Conservation (phyloP, 805 yeast genomes). For the Ogataea pilisensis region DNA sequence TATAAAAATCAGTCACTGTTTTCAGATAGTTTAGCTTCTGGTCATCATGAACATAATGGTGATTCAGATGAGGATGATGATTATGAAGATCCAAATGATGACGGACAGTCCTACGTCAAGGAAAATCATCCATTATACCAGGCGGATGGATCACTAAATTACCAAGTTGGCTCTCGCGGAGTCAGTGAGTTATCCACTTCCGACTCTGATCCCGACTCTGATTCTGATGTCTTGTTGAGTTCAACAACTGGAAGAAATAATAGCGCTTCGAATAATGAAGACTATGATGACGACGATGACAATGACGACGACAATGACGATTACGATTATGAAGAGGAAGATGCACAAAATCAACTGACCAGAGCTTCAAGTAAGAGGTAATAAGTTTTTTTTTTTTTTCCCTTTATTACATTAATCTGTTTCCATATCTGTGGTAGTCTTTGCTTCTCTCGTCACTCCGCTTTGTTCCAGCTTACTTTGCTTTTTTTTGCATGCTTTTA, state of each 20-base stretch:
- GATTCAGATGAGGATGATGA: slow-evolving; percentile 44
- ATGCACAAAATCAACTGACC: slow-evolving; percentile 10
- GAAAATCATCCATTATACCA: slow-evolving; percentile 58
- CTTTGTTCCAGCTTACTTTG: no score
- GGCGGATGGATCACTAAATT: slow-evolving; percentile 34
- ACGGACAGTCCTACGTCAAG: slow-evolving; percentile 69
- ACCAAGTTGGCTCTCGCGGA: slow-evolving; percentile 14
- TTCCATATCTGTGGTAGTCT: no score
- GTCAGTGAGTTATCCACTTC: slow-evolving; percentile 17
- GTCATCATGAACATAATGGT: slow-evolving; percentile 9
- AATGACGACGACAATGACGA: slow-evolving; percentile 17
- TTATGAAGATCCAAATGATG: slow-evolving; percentile 77
- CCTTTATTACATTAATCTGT: no score
- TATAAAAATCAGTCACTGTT: background rate
- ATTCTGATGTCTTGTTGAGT: slow-evolving; percentile 20
- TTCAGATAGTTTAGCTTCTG: background rate
- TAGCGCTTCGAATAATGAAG: slow-evolving; percentile 1
- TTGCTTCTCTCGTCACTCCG: no score
- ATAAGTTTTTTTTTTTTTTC: background rate
- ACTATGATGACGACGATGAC: slow-evolving; percentile 14
- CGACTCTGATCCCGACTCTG: slow-evolving; percentile 26
- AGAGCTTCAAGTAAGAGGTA: slow-evolving; percentile 7
- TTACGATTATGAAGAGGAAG: slow-evolving; percentile 22
- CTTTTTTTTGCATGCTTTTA: no score
- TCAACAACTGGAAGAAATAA: background rate